Percentiles rank a stretch among this genome's conserved stretches.
These are phyloP conservation scores for Fusarium multiceps DNA, from an alignment of 2,329 filamentous ascomycete species.

Conservation along the genomic window DNA sequence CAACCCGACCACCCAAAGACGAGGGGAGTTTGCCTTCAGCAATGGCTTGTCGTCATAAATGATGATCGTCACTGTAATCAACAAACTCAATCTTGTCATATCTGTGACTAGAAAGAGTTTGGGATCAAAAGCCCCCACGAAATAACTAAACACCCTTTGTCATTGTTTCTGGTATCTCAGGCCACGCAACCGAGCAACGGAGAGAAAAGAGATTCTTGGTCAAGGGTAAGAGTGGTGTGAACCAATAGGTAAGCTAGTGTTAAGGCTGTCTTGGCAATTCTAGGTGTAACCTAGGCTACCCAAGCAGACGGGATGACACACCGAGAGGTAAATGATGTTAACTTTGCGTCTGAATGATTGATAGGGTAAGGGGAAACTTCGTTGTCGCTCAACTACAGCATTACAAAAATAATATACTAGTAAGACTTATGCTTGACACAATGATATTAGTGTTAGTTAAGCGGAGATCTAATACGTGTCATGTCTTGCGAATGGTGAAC, in stretches of 20 bases:
- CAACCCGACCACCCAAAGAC: not conserved
- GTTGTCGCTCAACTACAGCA: not conserved
- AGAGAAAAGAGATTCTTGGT: conserved; percentile 16
- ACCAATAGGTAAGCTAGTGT: conserved; percentile 27
- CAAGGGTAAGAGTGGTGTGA: conserved; percentile 30
- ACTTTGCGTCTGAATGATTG: not conserved
- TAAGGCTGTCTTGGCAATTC: conserved; percentile 41
- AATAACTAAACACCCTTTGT: conserved; percentile 28
- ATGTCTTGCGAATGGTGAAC: not conserved
- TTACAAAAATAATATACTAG: not conserved
- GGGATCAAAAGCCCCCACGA: conserved; percentile 11
- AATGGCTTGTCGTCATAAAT: conserved; percentile 28
- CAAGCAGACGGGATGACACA: conserved; percentile 34
- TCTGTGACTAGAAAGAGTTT: not conserved
- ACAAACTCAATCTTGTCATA: conserved; percentile 29
- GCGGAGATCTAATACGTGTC: not conserved
- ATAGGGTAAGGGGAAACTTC: not conserved
- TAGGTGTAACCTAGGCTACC: conserved; percentile 23
- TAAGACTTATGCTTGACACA: not conserved
- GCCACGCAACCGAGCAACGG: conserved; percentile 17
- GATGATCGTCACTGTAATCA: conserved; percentile 5
- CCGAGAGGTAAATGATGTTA: conserved; percentile 19
- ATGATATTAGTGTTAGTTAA: not conserved
- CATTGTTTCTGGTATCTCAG: conserved; percentile 39
- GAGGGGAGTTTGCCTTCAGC: not conserved